A percentile compares a stretch with the other conserved stretches of the same genome.
phyloP scores from a whole-genome alignment of 441 rosid genomes.

The Populus hybrid region DNA sequence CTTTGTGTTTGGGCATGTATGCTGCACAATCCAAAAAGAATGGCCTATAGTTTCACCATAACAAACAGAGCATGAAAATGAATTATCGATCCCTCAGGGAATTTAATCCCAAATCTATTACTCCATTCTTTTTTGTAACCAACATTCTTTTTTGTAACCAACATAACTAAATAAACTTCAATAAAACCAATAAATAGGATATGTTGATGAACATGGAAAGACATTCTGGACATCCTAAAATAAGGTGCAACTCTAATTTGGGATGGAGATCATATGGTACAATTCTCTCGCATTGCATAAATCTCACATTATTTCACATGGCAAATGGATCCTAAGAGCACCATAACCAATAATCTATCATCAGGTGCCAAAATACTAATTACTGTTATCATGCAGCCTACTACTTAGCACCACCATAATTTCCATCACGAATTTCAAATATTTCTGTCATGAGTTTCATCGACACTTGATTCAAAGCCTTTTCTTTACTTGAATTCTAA shows the following conservation, averaged over 20 bases:
- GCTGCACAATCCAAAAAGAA: neutral
- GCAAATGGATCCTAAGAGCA: neutral
- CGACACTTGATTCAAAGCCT: neutral
- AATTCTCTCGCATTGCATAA: neutral
- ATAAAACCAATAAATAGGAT: neutral
- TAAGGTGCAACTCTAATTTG: neutral
- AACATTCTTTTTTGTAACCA: no score
- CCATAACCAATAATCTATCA: neutral
- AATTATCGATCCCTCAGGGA: neutral
- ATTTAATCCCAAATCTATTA: neutral
- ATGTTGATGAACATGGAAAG: neutral
- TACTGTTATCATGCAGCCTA: neutral
- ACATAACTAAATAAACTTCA: neutral
- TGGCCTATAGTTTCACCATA: neutral
- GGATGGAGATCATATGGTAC: neutral
- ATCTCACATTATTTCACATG: neutral
- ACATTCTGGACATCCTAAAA: neutral
- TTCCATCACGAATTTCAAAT: neutral
- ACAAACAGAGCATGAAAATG: neutral
- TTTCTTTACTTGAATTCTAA: neutral
- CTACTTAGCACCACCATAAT: neutral
- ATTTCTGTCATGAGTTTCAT: neutral
- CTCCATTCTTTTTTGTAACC: neutral
- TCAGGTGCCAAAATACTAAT: neutral
- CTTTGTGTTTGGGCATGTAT: neutral